phyloP scores from a whole-genome alignment of 2,329 filamentous ascomycete genomes.

The Penicillium brasilianum region DNA sequence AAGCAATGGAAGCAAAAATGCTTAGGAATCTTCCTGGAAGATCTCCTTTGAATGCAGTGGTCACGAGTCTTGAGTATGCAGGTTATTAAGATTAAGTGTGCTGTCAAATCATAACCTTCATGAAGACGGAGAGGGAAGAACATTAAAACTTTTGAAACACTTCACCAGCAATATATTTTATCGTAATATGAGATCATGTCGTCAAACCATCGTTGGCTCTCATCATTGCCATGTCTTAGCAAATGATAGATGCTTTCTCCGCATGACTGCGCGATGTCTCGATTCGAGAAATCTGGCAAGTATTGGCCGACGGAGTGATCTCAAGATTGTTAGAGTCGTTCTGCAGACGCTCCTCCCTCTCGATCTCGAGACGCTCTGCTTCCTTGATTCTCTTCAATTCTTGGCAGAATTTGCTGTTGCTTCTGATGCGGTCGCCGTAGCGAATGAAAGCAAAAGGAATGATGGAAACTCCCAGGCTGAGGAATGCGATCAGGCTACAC shows the following conservation, averaged over 20 bases:
- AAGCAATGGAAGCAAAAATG: neutral
- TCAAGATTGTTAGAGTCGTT: conserved; percentile 15
- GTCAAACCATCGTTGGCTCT: neutral
- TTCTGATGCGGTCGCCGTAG: conserved; percentile 46
- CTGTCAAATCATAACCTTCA: conserved; percentile 7
- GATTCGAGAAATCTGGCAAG: conserved; percentile 23
- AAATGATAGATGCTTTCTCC: conserved; percentile 31
- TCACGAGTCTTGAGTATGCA: neutral
- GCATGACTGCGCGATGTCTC: conserved; percentile 29
- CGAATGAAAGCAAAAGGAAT: conserved; percentile 52
- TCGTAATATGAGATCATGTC: neutral
- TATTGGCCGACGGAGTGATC: conserved; percentile 20
- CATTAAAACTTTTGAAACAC: conserved; percentile 13
- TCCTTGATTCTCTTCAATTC: conserved; percentile 45
- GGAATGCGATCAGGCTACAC: conserved; percentile 48
- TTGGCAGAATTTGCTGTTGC: conserved; percentile 50
- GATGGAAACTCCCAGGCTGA: conserved; percentile 44
- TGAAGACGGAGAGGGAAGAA: conserved; percentile 1
- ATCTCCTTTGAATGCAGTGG: neutral
- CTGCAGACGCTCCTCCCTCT: conserved; percentile 22
- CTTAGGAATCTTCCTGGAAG: neutral
- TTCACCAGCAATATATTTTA: neutral
- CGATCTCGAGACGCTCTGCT: conserved; percentile 34
- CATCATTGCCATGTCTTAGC: neutral
- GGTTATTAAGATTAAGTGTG: conserved; percentile 14